Conservation (phyloP, 371 early-diverging fungal genomes). For the Entomophthora muscae region DNA sequence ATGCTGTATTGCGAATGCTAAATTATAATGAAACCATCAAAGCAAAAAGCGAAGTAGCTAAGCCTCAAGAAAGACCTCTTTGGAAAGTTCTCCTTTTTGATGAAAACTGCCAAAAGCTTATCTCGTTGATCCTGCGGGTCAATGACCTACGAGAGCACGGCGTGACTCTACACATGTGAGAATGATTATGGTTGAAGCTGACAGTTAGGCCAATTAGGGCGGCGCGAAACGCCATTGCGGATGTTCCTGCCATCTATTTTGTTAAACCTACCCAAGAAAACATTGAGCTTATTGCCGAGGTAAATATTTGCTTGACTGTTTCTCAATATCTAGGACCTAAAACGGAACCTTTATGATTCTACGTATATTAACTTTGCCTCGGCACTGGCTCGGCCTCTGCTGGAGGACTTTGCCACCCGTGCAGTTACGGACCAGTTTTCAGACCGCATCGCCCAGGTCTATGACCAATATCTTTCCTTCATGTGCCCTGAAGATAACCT, state of each 20-base stretch:
- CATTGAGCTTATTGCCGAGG: conserved; percentile 58
- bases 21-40: conserved; percentile 24
- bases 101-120: conserved; percentile 78
- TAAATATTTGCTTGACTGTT: conserved; percentile 12
- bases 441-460: conserved; percentile 50
- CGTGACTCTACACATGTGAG: conserved; percentile 95
- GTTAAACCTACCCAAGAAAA: conserved; percentile 79
- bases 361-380: conserved; percentile 92
- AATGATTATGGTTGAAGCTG: background rate
- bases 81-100: conserved; percentile 99
- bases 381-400: conserved; percentile 64
- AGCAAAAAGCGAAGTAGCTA: conserved; percentile 5
- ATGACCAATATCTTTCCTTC: conserved; percentile 94
- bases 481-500: conserved; percentile 83
- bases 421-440: conserved; percentile 52
- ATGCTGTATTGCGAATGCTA: conserved; percentile 33
- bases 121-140: conserved; percentile 92
- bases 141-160: conserved; percentile 95
- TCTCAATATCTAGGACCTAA: conserved; percentile 48
- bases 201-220: conserved; percentile 42
- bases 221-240: conserved; percentile 71
- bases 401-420: conserved; percentile 84
- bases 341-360: conserved; percentile 77
- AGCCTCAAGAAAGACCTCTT: conserved; percentile 18
- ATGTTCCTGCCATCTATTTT: conserved; percentile 98